These are phyloP conservation scores for Botrytis elliptica DNA, from an alignment of 2,329 filamentous ascomycete genomes.

Conservation along the genomic window DNA sequence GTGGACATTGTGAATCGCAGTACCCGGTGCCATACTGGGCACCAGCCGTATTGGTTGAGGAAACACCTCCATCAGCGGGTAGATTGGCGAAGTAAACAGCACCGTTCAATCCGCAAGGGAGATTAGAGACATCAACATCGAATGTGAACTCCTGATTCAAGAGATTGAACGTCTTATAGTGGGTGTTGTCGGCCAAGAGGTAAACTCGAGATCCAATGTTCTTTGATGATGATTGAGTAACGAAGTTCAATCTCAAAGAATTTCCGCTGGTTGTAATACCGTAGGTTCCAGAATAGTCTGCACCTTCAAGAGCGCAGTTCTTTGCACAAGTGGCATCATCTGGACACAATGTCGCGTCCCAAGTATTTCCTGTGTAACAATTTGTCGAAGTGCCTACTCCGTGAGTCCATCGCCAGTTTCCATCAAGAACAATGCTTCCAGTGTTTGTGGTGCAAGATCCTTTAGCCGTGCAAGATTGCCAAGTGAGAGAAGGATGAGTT, in stretches of 20 bases:
- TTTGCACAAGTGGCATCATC: conserved; percentile 46
- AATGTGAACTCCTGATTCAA: conserved; percentile 70
- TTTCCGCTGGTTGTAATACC: conserved; percentile 54
- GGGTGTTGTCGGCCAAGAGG: conserved; percentile 59
- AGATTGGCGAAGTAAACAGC: conserved; percentile 67
- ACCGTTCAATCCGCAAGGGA: conserved; percentile 70
- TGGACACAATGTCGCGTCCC: conserved; percentile 45
- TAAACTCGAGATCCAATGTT: conserved; percentile 60
- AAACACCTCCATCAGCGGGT: conserved; percentile 58
- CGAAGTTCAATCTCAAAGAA: conserved; percentile 55
- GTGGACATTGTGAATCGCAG: conserved; percentile 59
- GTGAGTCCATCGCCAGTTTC: conserved; percentile 61
- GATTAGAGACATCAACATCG: conserved; percentile 66
- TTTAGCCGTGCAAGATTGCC: conserved; percentile 49
- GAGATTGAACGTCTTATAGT: conserved; percentile 65
- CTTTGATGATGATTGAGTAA: conserved; percentile 49
- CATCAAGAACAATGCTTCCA: conserved; percentile 52
- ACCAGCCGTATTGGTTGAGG: conserved; percentile 53
- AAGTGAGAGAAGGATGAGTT: conserved; percentile 52
- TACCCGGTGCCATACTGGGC: conserved; percentile 63
- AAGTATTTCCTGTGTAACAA: conserved; percentile 46
- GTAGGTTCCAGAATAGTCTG: conserved; percentile 52
- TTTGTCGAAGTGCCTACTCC: conserved; percentile 40
- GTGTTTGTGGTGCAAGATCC: conserved; percentile 49
- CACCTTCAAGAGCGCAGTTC: conserved; percentile 54